A percentile compares a stretch with the other conserved stretches of the same genome.
phyloP scores from a whole-genome alignment of 2,329 filamentous ascomycete species.

The Bipolaris bicolor region DNA sequence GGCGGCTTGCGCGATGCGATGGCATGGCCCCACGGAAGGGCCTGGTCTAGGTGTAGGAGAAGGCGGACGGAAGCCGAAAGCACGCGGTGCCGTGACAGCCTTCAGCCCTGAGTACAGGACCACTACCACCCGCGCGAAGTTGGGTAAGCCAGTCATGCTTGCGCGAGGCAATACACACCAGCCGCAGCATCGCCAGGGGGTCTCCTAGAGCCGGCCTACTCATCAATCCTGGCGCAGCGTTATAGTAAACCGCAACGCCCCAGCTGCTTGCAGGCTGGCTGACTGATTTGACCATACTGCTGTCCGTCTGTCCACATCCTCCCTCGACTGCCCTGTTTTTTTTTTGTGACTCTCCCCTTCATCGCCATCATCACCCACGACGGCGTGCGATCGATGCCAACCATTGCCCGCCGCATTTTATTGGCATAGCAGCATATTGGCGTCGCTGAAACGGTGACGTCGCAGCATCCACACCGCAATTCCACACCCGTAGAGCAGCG shows the following conservation, averaged over 20 bases:
- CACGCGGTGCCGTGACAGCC: slow-evolving; percentile 11
- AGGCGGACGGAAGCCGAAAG: neutral
- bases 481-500: slow-evolving; percentile 15
- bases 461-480: slow-evolving; percentile 28
- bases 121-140: neutral
- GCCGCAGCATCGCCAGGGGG: slow-evolving; percentile 9
- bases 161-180: neutral
- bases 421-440: slow-evolving; percentile 12
- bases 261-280: slow-evolving; percentile 6
- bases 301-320: neutral
- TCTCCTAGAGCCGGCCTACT: neutral
- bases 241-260: slow-evolving; percentile 18
- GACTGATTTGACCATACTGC: slow-evolving; percentile 1
- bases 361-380: neutral
- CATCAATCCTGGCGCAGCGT: slow-evolving; percentile 13
- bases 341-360: neutral
- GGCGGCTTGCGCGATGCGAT: slow-evolving; percentile 33
- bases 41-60: too few relatives aligned
- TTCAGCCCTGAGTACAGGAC: neutral
- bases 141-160: neutral
- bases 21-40: slow-evolving; percentile 9
- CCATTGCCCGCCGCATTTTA: slow-evolving; percentile 1
- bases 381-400: slow-evolving; percentile 3
- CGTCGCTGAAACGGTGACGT: slow-evolving; percentile 28
- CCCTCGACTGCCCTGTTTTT: neutral